Evolutionary conservation across 495 filamentous ascomycete genomes (phyloP), one percentile per base, ranked within the genome.

Genomic region (Schizothecium vesticola): DNA sequence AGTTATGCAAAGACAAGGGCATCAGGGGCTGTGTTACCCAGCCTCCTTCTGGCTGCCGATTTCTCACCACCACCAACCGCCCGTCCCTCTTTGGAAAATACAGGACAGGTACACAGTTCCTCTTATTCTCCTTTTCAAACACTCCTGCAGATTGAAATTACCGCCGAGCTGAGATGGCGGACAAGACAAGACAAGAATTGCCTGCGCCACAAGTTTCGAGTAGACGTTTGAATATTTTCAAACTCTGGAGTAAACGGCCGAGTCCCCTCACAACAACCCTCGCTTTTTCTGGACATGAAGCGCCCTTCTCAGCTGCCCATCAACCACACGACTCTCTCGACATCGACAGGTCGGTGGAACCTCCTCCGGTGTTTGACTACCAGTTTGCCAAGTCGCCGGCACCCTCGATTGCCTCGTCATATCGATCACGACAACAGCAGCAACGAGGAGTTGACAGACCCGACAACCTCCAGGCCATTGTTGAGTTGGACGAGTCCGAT

Each of bases 351-450:
- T 64, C 61, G 13, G 61, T 55, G 21, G 61, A 64, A 23, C 61
- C 61, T 7, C 61, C 61, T 3, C 61, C 19, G 19, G 61, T 64
- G 9, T 64, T 55, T 24, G 36, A 43, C 23, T 64, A 64, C 23
- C 61, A 64, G 61, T 64, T 64, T 56, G 61, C 61, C 16, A 64
- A 21, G 23, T 64, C 61, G 16, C 61, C 61, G n/a, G 25, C 60
- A 10, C 26, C 22, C n/a, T 64, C 61, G 21, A 24, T 33, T 10
- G 61, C 61, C 0, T 24, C 31, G 0, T 55, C 61, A 3, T 11
- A n/a, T 16, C 28, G 23, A 10, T 64, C 61, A 1, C 43, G 33
- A 21, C 61, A 64, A 26, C 61, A 64, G 21, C 61, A n/a, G 36
- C 61, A 31, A 11, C 12, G 24, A 26, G n/a, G 21, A 36, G n/a